Evolutionary conservation across 2,329 filamentous ascomycete genomes (phyloP), one percentile per base, ranked within the genome.

Genomic region (Nemania abortiva): DNA sequence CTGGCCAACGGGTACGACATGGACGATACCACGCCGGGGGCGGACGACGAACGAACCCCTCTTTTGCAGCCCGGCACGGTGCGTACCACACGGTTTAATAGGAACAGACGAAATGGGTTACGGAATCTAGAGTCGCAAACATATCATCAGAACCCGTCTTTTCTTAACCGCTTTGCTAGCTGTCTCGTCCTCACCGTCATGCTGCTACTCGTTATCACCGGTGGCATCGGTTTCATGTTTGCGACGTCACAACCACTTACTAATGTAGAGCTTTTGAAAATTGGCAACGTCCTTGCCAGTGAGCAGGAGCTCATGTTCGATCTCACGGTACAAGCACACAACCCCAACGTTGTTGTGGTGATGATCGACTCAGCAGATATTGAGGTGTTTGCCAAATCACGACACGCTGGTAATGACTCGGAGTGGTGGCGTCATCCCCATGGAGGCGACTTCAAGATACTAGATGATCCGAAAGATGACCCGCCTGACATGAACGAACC

Each of bases 221-320:
- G 93, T 50, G 92, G 93, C 10, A 91, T 96, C 45, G 93, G 92
- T 24, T 96, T 98, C 79, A 90, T 98, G 81, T 92, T 98, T 81
- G 93, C 94, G 54, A 95, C 95, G 22, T 97, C 95, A 34, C 94
- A 97, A 77, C 93, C 95, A 6, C 87, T 99, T 56, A 88, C 89
- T 29, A 89, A 92, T 72, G 92, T 98, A 67, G 86, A 91, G 72
- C 89, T 98, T 53, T 84, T 91, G 64, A 90, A 91, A 71, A 94
- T 99, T 73, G 89, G 92, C 75, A 97, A 97, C 73, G 94, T 99
- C 27, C 87, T 98, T 57, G 95, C 95, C 2, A 97, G 93, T 75
- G 93, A 97, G 79, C 93, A 97, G 79, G 95, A 98, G 79, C 87
- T 99, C 50, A 97, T 99, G 89, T 88, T 98, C 76, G 95, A 99